Conservation (phyloP, 2,329 filamentous ascomycete genomes). For the Colletotrichum sp. region DNA sequence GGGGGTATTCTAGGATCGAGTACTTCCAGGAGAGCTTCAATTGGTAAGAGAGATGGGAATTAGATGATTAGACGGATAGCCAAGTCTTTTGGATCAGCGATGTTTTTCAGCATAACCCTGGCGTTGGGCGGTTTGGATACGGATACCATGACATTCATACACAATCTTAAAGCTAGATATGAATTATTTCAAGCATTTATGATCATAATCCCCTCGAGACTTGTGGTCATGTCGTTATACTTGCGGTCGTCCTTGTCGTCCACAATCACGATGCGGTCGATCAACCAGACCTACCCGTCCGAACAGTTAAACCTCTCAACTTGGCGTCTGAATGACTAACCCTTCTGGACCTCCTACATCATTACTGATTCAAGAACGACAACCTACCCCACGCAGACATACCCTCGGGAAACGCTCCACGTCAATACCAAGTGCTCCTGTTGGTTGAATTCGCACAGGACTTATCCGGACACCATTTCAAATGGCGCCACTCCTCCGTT, state of each 20-base stretch:
- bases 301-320: not conserved
- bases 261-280: not conserved
- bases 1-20: constrained; percentile 33
- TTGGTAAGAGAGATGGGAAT: constrained; percentile 33
- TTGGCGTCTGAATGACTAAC: too few relatives aligned
- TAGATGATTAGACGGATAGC: not conserved
- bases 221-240: not conserved
- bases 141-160: not conserved
- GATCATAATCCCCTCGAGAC: fast-evolving
- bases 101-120: not conserved
- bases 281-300: not conserved
- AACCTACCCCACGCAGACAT: not conserved
- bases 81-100: not conserved
- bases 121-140: not conserved
- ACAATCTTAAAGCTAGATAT: not conserved
- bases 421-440: not conserved
- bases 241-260: not conserved
- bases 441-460: not conserved
- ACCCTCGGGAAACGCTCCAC: not conserved
- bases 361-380: not conserved
- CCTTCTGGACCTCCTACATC: fast-evolving
- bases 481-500: not conserved
- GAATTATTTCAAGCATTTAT: not conserved
- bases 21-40: constrained; percentile 51
- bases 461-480: not conserved